Percentiles rank a stretch among this genome's conserved stretches.
Conservation (phyloP, 139 green algal genomes). For the Eudorina sp. region DNA sequence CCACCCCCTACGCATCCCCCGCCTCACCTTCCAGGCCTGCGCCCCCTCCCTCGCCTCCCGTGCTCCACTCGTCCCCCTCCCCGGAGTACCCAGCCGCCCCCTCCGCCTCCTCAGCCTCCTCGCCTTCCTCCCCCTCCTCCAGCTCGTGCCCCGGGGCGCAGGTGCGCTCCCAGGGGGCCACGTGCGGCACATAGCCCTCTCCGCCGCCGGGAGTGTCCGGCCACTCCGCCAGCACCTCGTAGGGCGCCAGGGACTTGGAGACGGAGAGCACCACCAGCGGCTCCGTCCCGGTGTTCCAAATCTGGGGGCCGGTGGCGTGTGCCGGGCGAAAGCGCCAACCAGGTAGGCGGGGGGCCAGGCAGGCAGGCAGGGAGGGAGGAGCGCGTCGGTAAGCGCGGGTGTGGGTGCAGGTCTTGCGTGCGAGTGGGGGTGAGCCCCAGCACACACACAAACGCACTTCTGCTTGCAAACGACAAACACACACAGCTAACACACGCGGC, state of each 20-base stretch:
- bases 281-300: conserved; percentile 29
- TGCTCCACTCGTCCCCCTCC: background rate
- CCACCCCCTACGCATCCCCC: background rate
- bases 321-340: background rate
- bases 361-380: too few relatives aligned
- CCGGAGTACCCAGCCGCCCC: background rate
- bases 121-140: background rate
- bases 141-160: conserved; percentile 18
- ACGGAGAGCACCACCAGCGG: background rate
- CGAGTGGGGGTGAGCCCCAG: too few relatives aligned
- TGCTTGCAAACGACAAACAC: too few relatives aligned
- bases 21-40: background rate
- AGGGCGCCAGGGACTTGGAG: background rate
- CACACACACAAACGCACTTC: too few relatives aligned
- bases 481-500: too few relatives aligned
- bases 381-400: background rate
- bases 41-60: background rate
- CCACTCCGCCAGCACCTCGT: conserved; percentile 24
- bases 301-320: background rate
- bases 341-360: background rate
- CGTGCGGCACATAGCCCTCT: background rate
- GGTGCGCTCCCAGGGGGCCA: background rate
- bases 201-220: conserved; percentile 7
- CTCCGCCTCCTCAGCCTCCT: background rate
- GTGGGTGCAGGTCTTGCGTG: background rate